Evolutionary conservation across 768 basidiomycete genomes (phyloP).

Genomic region (Sarcodon aspratus): DNA sequence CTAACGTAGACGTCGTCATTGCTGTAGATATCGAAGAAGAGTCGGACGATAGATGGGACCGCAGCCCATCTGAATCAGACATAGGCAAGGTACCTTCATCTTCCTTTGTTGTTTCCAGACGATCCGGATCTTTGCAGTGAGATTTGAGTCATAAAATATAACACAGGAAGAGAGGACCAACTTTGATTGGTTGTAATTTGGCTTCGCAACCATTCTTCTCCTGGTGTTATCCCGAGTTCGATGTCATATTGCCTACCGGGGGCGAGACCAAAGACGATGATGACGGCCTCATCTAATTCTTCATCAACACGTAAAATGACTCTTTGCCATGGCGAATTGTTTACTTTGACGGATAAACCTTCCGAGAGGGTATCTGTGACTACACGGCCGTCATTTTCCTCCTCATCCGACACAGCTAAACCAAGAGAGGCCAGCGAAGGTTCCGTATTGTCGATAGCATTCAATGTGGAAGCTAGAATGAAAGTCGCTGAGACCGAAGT

Average conservation of each 20-base stretch:
- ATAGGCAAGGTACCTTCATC: neutral
- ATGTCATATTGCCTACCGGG: slow-evolving; percentile 89
- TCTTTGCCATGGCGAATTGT: slow-evolving; percentile 67
- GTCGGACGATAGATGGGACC: slow-evolving; percentile 7
- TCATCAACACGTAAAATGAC: slow-evolving; percentile 76
- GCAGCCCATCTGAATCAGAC: slow-evolving; percentile 16
- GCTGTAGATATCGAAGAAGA: slow-evolving; percentile 12
- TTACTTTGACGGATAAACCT: slow-evolving; percentile 72
- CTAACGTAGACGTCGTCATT: slow-evolving; percentile 5
- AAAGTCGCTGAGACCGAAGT: slow-evolving; percentile 83
- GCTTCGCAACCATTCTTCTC: slow-evolving; percentile 41
- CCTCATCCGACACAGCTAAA: slow-evolving; percentile 8
- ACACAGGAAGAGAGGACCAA: neutral
- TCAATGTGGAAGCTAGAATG: slow-evolving; percentile 42
- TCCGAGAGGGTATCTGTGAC: slow-evolving; percentile 60
- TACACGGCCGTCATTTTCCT: slow-evolving; percentile 27
- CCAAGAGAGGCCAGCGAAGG: slow-evolving; percentile 31
- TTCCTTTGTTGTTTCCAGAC: slow-evolving; percentile 1
- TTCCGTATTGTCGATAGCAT: slow-evolving; percentile 20
- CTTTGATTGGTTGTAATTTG: slow-evolving; percentile 50
- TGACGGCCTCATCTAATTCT: slow-evolving; percentile 75
- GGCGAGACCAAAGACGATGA: slow-evolving; percentile 83
- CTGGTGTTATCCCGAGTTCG: slow-evolving; percentile 64
- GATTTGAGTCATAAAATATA: neutral
- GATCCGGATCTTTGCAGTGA: neutral